These are phyloP conservation scores for Takakia lepidozioides DNA, from an alignment of 225 moss, liverwort and hornwort species.

Conservation along the genomic window DNA sequence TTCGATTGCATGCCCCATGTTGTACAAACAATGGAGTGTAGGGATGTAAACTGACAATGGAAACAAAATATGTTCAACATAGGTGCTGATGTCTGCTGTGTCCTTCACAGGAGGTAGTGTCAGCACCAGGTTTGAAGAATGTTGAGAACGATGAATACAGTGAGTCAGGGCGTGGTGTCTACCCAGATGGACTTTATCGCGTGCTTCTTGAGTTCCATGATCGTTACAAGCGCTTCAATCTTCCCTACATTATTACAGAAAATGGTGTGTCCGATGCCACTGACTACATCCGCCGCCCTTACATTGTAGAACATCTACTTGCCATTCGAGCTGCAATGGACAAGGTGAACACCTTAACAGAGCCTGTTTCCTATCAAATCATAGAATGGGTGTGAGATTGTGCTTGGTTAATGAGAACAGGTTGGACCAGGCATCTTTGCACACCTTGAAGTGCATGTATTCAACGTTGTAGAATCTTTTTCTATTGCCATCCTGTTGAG, in stretches of 20 bases:
- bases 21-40: too few relatives aligned
- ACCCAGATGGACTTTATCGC: constrained; percentile 93
- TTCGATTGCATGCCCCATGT: too few relatives aligned
- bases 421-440: too few relatives aligned
- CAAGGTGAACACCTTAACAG: constrained; percentile 25
- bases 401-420: too few relatives aligned
- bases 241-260: constrained; percentile 91
- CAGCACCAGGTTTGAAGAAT: constrained; percentile 86
- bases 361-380: too few relatives aligned
- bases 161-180: constrained; percentile 95
- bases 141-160: constrained; percentile 80
- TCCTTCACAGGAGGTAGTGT: constrained; percentile 73
- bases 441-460: too few relatives aligned
- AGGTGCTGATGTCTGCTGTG: too few relatives aligned
- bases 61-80: too few relatives aligned
- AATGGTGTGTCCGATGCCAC: constrained; percentile 94
- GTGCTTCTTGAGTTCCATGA: constrained; percentile 68
- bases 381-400: too few relatives aligned
- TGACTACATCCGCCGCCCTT: constrained; percentile 95
- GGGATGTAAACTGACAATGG: too few relatives aligned
- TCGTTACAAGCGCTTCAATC: constrained; percentile 73
- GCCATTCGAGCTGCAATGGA: constrained; percentile 85
- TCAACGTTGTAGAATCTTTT: too few relatives aligned
- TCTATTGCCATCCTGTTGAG: too few relatives aligned
- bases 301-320: constrained; percentile 88